Base-by-base conservation (phyloP, 2,329 filamentous ascomycete genomes). In the Penicillium janthinellum region DNA sequence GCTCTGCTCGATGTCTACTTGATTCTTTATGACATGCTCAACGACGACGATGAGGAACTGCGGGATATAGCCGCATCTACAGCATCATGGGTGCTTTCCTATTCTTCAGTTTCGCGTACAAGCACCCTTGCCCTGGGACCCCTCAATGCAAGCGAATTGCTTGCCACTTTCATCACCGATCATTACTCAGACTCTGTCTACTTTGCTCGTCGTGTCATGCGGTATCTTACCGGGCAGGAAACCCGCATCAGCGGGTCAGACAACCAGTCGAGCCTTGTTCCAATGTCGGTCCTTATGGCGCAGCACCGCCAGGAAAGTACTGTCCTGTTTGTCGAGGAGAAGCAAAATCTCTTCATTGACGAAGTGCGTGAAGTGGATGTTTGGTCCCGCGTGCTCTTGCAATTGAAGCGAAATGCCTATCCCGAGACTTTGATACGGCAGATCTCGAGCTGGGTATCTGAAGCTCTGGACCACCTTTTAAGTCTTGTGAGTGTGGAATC, bases 341-440 rank as follows among this genome's bases (percentile, higher is more conserved):
- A 96, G 73, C 92, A 96, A 73, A 99, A 99, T 72, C 82, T 97
- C n/a, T 98, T 91, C 74, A 81, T 94, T 52, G 94, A 98, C 73
- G 88, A 92, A 66, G 85, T 91, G 5, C 82, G 87, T 50, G 93
- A 97, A 73, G 82, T 87, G 3, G 77, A 82, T 17, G 73, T 86
- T n/a, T 97, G 92, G 92, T 77, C 82, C 0, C 74, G 73, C 15
- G 78, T 85, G 2, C 77, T 90, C 34, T 62, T 67, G 5, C 60
- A 65, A 0, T 58, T 81, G 4, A 60, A 65, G 3, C 45, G 60
- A n/a, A 22, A 50, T 8, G 61, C 71, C 3, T 68, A 75, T 2
- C 58, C 70, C 5, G 59, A 69, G 5, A 49, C 52, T 10, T 49
- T 67, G 8, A 50, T 71, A 11, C 53, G 55, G 5, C 62, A 69